Percentiles rank a stretch among this genome's conserved stretches.
These are phyloP conservation scores for Starmerella tilneyi DNA, from an alignment of 805 yeast species.

Conservation along the genomic window DNA sequence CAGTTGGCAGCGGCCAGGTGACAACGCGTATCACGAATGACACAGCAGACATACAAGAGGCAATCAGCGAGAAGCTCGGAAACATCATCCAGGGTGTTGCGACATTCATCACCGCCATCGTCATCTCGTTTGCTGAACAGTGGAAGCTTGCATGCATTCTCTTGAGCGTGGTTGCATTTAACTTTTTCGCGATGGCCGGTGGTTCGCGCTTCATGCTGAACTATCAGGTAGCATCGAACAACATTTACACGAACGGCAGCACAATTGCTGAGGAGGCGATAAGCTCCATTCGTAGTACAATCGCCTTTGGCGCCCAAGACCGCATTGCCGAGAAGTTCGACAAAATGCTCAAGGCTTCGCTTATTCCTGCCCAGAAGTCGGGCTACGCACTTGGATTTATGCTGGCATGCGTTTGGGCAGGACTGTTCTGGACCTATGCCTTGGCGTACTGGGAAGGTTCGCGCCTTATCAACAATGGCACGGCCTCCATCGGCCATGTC, in stretches of 20 bases:
- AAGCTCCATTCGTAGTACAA: constrained; percentile 36
- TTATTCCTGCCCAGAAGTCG: constrained; percentile 25
- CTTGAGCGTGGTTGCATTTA: constrained; percentile 30
- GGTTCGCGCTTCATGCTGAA: constrained; percentile 30
- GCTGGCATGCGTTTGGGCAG: constrained; percentile 34
- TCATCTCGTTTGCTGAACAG: constrained; percentile 32
- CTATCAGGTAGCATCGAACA: constrained; percentile 23
- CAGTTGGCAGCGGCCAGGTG: constrained; percentile 37
- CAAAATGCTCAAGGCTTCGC: constrained; percentile 26
- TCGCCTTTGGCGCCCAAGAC: constrained; percentile 36
- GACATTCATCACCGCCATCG: constrained; percentile 34
- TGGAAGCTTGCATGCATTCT: constrained; percentile 33
- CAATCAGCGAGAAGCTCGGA: constrained; percentile 37
- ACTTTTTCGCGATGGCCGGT: constrained; percentile 27
- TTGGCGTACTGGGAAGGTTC: constrained; percentile 38
- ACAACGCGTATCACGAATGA: constrained; percentile 37
- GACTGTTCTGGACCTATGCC: constrained; percentile 33
- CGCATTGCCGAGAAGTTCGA: constrained; percentile 31
- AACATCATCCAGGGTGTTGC: constrained; percentile 33
- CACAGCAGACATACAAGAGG: constrained; percentile 36
- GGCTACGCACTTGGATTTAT: constrained; percentile 30
- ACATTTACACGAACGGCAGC: constrained; percentile 30
- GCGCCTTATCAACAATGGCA: constrained; percentile 31
- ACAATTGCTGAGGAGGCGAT: constrained; percentile 36
- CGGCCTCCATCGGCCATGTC: constrained; percentile 30